Percentiles rank a stretch among this genome's conserved stretches.
Evolutionary conservation across 768 basidiomycete genomes (phyloP).

Genomic region (Rickenella mellea): DNA sequence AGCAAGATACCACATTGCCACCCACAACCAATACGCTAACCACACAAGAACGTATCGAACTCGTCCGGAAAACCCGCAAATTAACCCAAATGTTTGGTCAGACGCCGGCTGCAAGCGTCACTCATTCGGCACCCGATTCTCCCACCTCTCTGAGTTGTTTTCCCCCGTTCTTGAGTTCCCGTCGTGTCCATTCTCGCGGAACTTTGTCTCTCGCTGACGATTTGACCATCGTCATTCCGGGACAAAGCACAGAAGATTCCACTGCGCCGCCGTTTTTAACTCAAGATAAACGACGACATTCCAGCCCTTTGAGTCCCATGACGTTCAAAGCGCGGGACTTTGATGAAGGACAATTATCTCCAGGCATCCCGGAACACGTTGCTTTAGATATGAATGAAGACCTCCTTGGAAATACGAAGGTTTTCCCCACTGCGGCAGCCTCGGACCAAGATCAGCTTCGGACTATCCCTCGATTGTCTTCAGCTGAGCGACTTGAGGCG

Average conservation of each 20-base stretch:
- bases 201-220: slow-evolving; percentile 4
- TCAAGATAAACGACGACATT: not conserved
- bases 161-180: not conserved
- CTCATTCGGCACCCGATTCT: too few species aligned
- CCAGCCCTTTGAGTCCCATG: not conserved
- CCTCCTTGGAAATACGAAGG: not conserved
- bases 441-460: not conserved
- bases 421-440: not conserved
- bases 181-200: slow-evolving; percentile 1
- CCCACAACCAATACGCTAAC: slow-evolving; percentile 62
- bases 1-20: slow-evolving; percentile 26
- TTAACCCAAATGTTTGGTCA: slow-evolving; percentile 74
- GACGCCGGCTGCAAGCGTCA: slow-evolving; percentile 52
- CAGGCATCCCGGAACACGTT: not conserved
- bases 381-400: not conserved
- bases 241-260: too few species aligned
- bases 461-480: too few species aligned
- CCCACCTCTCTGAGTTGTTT: slow-evolving; percentile 3
- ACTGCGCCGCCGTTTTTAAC: too few species aligned
- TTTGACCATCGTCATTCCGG: not conserved
- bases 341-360: not conserved
- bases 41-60: slow-evolving; percentile 58
- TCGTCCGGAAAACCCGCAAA: slow-evolving; percentile 66
- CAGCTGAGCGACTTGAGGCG: not conserved
- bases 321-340: not conserved